A percentile compares a stretch with the other conserved stretches of the same genome.
Conservation (phyloP, 169 alveolate genomes). For the Cryptosporidium baileyi region DNA sequence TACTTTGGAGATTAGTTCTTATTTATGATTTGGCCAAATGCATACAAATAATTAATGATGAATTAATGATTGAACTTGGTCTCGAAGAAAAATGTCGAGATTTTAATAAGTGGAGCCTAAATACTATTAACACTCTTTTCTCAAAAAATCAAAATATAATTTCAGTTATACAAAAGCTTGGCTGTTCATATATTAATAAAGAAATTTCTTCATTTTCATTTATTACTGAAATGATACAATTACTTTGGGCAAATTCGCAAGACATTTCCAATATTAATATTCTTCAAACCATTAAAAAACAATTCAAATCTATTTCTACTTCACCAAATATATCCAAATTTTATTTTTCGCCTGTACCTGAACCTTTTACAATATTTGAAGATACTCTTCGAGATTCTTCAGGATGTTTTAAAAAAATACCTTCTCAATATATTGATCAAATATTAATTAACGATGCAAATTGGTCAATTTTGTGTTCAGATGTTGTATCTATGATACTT, state of each 20-base stretch:
- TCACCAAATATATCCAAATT: slow-evolving; percentile 22
- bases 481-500: slow-evolving; percentile 36
- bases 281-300: not conserved
- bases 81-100: slow-evolving; percentile 58
- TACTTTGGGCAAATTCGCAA: slow-evolving; percentile 31
- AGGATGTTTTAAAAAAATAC: slow-evolving; percentile 25
- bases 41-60: slow-evolving; percentile 1
- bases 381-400: not conserved
- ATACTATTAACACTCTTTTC: not conserved
- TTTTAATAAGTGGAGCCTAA: slow-evolving; percentile 26
- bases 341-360: slow-evolving; percentile 35
- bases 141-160: not conserved
- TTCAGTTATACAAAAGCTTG: slow-evolving; percentile 17
- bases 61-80: slow-evolving; percentile 5
- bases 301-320: slow-evolving; percentile 4
- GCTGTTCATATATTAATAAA: not conserved
- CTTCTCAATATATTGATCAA: slow-evolving; percentile 21
- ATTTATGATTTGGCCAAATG: slow-evolving; percentile 12
- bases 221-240: not conserved
- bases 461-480: slow-evolving; percentile 59
- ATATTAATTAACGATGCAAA: slow-evolving; percentile 24
- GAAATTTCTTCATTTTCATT: slow-evolving; percentile 31
- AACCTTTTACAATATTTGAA: slow-evolving; percentile 32
- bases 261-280: not conserved
- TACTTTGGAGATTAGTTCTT: slow-evolving; percentile 51